These are phyloP conservation scores for Brettanomyces bruxellensis DNA, from an alignment of 805 yeast genomes.

Conservation along the genomic window DNA sequence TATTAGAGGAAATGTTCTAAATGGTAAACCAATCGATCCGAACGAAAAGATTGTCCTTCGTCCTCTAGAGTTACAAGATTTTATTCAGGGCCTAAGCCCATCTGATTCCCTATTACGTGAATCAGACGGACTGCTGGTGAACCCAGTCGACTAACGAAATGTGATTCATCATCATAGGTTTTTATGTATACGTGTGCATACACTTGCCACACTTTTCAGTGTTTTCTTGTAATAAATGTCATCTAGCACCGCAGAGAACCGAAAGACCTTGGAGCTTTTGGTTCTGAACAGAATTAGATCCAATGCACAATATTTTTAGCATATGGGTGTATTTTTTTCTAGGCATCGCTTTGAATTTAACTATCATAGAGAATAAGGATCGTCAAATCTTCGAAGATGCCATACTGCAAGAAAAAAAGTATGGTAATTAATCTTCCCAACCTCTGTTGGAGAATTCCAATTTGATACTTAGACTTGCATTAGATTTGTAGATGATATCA, in stretches of 20 bases:
- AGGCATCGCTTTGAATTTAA: constrained; percentile 43
- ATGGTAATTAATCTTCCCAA: no score
- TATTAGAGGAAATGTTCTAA: constrained; percentile 46
- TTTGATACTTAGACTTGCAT: no score
- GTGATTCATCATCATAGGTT: background rate
- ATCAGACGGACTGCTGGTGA: background rate
- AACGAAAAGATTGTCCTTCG: constrained; percentile 38
- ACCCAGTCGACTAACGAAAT: background rate
- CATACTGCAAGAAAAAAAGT: constrained; percentile 7
- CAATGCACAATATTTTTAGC: background rate
- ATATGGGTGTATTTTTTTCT: constrained; percentile 19
- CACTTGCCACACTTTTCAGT: background rate
- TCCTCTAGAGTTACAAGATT: constrained; percentile 58
- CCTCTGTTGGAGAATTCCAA: no score
- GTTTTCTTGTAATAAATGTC: constrained; percentile 3
- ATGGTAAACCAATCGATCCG: constrained; percentile 27
- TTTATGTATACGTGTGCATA: background rate
- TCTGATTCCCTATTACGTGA: constrained; percentile 17
- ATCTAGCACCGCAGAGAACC: constrained; percentile 2
- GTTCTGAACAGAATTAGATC: background rate
- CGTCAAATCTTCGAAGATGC: constrained; percentile 42
- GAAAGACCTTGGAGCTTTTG: background rate
- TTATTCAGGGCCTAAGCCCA: constrained; percentile 32
- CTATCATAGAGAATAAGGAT: constrained; percentile 28
- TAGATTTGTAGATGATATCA: no score